Conservation (phyloP, 306 rosid species). For the Astragalus glycyphyllos region DNA sequence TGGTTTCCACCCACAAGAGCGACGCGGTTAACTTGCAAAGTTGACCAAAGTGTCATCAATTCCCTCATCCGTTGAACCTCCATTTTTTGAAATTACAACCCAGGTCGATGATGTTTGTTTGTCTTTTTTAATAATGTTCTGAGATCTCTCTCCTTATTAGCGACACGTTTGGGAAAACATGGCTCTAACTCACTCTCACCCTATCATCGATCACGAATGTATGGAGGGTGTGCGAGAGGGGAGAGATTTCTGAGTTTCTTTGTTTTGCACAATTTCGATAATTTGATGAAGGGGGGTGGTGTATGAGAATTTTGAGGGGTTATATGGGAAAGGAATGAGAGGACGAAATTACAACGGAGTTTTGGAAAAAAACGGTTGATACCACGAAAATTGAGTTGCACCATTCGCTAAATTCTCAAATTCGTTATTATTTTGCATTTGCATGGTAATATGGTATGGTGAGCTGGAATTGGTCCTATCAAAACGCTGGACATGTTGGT, state of each 20-base stretch:
- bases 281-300: not conserved
- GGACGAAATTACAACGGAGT: not conserved
- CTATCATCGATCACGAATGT: slow-evolving; percentile 41
- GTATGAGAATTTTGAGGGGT: not conserved
- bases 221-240: slow-evolving; percentile 42
- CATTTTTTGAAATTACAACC: slow-evolving; percentile 48
- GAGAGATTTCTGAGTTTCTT: slow-evolving; percentile 15
- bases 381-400: slow-evolving; percentile 47
- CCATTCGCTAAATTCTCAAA: slow-evolving; percentile 21
- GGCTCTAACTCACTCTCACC: not conserved
- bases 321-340: slow-evolving; percentile 10
- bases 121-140: not conserved
- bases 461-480: slow-evolving; percentile 21
- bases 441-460: not conserved
- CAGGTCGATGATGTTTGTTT: slow-evolving; percentile 48
- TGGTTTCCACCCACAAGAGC: slow-evolving; percentile 93
- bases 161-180: slow-evolving; percentile 6
- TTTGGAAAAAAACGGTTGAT: slow-evolving; percentile 29
- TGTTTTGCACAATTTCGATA: not conserved
- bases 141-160: not conserved
- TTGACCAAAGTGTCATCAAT: slow-evolving; percentile 62
- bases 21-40: slow-evolving; percentile 47
- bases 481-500: not conserved
- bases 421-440: not conserved
- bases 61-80: slow-evolving; percentile 75